These are phyloP conservation scores for Bryopsis sp. DNA, from an alignment of 139 green algal species.

Conservation along the genomic window DNA sequence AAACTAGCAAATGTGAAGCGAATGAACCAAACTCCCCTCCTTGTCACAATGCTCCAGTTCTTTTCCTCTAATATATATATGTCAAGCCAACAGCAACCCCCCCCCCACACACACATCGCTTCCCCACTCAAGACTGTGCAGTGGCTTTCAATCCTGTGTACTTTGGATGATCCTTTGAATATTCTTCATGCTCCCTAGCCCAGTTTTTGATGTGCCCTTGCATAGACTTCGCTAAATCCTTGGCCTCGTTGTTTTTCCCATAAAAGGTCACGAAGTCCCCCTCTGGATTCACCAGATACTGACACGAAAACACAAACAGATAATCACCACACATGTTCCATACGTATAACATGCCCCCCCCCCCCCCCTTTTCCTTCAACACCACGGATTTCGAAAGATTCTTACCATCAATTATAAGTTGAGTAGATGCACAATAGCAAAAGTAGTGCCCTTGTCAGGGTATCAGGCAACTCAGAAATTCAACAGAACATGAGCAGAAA, in stretches of 20 bases:
- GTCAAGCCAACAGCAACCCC: too few species aligned
- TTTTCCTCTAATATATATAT: too few species aligned
- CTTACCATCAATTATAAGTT: too few species aligned
- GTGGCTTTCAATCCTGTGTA: background rate
- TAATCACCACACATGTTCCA: slow-evolving; percentile 6
- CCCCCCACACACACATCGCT: too few species aligned
- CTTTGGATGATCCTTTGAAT: slow-evolving; percentile 11
- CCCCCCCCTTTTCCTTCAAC: too few species aligned
- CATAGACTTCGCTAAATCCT: background rate
- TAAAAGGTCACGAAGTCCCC: slow-evolving; percentile 92
- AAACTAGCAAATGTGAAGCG: too few species aligned
- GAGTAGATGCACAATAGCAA: too few species aligned
- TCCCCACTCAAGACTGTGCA: too few species aligned
- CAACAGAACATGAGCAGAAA: background rate
- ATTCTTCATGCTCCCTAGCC: slow-evolving; percentile 4
- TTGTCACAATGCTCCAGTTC: too few species aligned
- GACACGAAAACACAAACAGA: background rate
- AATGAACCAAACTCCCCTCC: too few species aligned
- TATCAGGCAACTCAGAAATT: background rate
- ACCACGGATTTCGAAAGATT: too few species aligned
- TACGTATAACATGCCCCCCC: slow-evolving; percentile 2
- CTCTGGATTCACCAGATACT: slow-evolving; percentile 79
- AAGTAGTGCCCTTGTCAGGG: too few species aligned
- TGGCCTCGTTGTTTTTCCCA: slow-evolving; percentile 32
- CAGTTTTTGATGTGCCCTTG: slow-evolving; percentile 2